These are phyloP conservation scores for Candida fluviatilis DNA, from an alignment of 805 yeast species.

Conservation along the genomic window DNA sequence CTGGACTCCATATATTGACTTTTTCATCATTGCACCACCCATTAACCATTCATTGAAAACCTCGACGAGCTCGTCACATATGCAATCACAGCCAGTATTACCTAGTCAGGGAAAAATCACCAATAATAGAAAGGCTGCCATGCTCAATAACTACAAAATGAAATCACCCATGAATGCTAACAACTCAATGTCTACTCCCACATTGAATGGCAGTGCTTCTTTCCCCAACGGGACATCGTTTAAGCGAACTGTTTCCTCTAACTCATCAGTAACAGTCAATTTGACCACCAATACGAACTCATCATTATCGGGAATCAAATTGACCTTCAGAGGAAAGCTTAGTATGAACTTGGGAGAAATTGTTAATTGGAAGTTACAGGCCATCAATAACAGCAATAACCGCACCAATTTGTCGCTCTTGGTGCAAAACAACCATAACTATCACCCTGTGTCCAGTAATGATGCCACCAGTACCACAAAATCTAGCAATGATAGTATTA, in stretches of 20 bases:
- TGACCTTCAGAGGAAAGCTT: conserved; percentile 62
- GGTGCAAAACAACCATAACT: conserved; percentile 24
- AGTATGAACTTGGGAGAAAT: conserved; percentile 56
- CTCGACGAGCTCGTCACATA: conserved; percentile 15
- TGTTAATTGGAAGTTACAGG: conserved; percentile 61
- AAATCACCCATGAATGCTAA: conserved; percentile 11
- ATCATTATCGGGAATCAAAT: conserved; percentile 28
- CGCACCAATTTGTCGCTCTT: conserved; percentile 49
- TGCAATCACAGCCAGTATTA: conserved; percentile 17
- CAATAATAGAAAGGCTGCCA: conserved; percentile 17
- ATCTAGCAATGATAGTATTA: conserved; percentile 10
- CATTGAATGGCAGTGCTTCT: neutral
- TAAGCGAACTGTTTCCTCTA: conserved; percentile 3
- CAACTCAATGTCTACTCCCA: conserved; percentile 4
- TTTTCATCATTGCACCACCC: conserved; percentile 35
- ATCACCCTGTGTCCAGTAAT: conserved; percentile 17
- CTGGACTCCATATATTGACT: conserved; percentile 39
- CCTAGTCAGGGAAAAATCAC: conserved; percentile 6
- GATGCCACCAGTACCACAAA: conserved; percentile 13
- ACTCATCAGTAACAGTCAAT: conserved; percentile 28
- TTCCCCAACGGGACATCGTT: neutral
- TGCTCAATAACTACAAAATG: conserved; percentile 17
- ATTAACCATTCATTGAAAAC: conserved; percentile 34
- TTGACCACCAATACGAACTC: conserved; percentile 24
- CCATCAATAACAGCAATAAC: conserved; percentile 55